Evolutionary conservation across 495 filamentous ascomycete species (phyloP).

Genomic region (Jackrogersella multiformis): DNA sequence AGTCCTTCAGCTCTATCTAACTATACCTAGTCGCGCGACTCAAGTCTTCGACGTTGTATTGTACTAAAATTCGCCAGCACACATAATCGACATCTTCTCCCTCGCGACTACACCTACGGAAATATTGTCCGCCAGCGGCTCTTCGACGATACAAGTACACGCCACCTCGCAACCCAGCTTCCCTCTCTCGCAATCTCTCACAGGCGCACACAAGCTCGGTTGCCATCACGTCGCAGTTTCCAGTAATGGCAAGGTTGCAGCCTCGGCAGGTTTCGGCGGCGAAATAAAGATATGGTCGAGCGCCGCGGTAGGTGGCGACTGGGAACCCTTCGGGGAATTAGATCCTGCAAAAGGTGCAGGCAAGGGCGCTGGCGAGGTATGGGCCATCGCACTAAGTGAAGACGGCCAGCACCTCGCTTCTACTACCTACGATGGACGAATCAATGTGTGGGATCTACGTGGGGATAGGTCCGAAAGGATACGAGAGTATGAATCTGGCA

Average conservation of each 20-base stretch:
- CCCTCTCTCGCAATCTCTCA: constrained; percentile 77
- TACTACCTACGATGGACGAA: constrained; percentile 81
- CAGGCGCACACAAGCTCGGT: constrained; percentile 80
- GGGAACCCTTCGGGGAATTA: constrained; percentile 54
- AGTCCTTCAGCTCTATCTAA: not conserved
- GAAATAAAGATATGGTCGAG: constrained; percentile 82
- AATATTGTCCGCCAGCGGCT: constrained; percentile 83
- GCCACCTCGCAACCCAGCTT: constrained; percentile 73
- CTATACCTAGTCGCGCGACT: constrained; percentile 2
- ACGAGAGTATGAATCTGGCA: constrained; percentile 87
- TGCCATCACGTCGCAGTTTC: constrained; percentile 86
- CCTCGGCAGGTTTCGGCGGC: constrained; percentile 87
- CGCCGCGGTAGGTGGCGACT: constrained; percentile 57
- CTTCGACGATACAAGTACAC: constrained; percentile 80
- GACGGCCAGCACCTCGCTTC: constrained; percentile 84
- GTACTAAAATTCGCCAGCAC: constrained; percentile 63
- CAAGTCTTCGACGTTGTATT: constrained; percentile 5
- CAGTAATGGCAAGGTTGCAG: constrained; percentile 72
- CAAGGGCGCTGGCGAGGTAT: constrained; percentile 70
- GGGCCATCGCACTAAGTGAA: constrained; percentile 85
- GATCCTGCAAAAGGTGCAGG: constrained; percentile 45
- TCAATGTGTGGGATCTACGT: constrained; percentile 85
- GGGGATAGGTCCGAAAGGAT: constrained; percentile 64
- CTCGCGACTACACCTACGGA: constrained; percentile 81
- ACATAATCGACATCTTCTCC: constrained; percentile 88